Evolutionary conservation across 495 filamentous ascomycete species (phyloP), one percentile per base, ranked within the genome.

Genomic region (Annulohypoxylon nitens): DNA sequence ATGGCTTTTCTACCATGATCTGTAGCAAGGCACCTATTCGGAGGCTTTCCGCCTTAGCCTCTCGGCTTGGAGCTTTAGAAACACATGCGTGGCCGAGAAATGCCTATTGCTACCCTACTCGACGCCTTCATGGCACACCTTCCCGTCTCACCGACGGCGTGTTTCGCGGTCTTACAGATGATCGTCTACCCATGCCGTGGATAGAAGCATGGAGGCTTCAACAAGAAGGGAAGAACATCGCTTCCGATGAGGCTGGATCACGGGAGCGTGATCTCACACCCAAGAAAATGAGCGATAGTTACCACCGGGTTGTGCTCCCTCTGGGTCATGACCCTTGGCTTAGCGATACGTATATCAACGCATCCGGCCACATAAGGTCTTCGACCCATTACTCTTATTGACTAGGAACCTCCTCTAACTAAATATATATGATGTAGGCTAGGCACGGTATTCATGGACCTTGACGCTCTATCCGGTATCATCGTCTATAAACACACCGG

Each of bases 401-500:
- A 58, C 4, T 36, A 30, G 20, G 23, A 2, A 12, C 26, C 41
- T 7, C 53, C 7, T 69, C 73, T 68, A 36, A 69, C 60, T 39
- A 25, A 11, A 58, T 61, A 26, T 47, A 11, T 23, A 26, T 51
- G n/a, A 26, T 70, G 48, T 66, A 74, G 71, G 67, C 16, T 75
- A 23, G 67, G 72, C n/a, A 67, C 67, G 2, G 33, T 71, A 54
- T 62, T 70, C n/a, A 70, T 75, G 67, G 72, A 75, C 23, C 63
- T 97, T 7, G 93, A 95, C 81, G 93, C 93, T 1, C 76, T 95
- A 8, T 91, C 93, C 0, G 93, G 93, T 16, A 85, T 95, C 14
- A 87, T 97, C 62, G 92, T 92, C 23, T 93, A 94, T 76, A 92
- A 93, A 55, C 93, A 95, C 75, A 94, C 93, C 0, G 93, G 93